Evolutionary conservation across 305 asterid species (phyloP), one percentile per base, ranked within the genome.

Genomic region (Fraxinus angustifolia): DNA sequence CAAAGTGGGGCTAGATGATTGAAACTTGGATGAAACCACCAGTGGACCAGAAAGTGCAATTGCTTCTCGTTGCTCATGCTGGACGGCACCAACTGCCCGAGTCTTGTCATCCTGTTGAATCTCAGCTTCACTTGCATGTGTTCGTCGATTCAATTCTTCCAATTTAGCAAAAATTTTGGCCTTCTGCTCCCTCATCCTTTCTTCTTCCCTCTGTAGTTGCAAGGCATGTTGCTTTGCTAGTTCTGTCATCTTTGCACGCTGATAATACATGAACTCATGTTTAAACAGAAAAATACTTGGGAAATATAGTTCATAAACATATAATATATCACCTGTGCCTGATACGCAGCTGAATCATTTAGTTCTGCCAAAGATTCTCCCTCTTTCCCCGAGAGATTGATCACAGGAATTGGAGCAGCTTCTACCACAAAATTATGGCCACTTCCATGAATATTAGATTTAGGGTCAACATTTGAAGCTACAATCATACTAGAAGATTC

Each of bases 161-260:
- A 96, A 87, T 88, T 96, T 96, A 78, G 98, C 98, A 12, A 89
- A 85, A 85, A 98, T 98, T 87, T 94, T 96, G 79, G 98, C 98
- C 87, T 84, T 96, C 90, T 93, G 98, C 84, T 96, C 98, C 85
- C 90, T 92, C 28, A 34, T 87, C 67, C 97, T 85, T 85, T 93
- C 98, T 86, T 92, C 99, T 90, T 94, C 97, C 90, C 86, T 92
- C 87, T 92, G 97, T 36, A 87, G 84, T 83, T 92, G 94, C 72
- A 90, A 79, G 77, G 93, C 93, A 56, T 96, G 96, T 82, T 94
- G 96, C 88, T 89, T 94, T 58, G 92, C 97, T 50, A 93, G 50
- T 86, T 93, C 98, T 87, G 87, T 91, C 92, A 83, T 88, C 87
- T 87, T 94, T 77, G 87, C 90, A 60, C 94, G 96, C 98, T 94